Evolutionary conservation across 2,329 filamentous ascomycete genomes (phyloP), one percentile per base, ranked within the genome.

Genomic region (Magnaporthiopsis incrustans): DNA sequence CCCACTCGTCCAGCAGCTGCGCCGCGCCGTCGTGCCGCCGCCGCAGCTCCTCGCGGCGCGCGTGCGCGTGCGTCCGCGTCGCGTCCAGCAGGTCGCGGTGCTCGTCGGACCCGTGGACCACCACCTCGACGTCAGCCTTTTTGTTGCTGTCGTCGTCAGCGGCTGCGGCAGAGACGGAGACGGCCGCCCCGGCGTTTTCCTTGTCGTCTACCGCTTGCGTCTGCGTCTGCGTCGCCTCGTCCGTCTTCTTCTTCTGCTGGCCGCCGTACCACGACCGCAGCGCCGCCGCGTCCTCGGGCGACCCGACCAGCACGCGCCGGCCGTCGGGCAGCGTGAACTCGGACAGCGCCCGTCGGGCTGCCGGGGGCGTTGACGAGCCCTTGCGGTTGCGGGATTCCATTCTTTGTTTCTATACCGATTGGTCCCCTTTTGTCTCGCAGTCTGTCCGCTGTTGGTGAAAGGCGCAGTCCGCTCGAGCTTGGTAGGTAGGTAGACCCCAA

Each of bases 251-350:
- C 25, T 22, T 7, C 26, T 22, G 10, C 44, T 8, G 6, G 14
- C 18, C 44, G 4, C 71, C 70, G 57, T 85, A 77, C 44, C 79
- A 78, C 59, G 75, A 75, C 6, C 78, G 76, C 33, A 87, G 71
- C 1, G 70, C 69, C n/a, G 78, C 76, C 4, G 79, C 77, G 67
- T 87, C 84, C 68, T 85, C 81, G 1, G 85, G 85, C 1, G 80
- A 73, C 8, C 82, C 82, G 62, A 87, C 81, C 64, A 87, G 80
- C 6, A 87, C 77, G 67, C 79, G 79, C 64, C 78, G 78, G 32
- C 85, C 85, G 70, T 82, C 76, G 0, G 85, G 84, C 60, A 82
- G 78, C 3, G 81, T 70, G 65, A 87, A 83, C 65, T 85, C 81
- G 27, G 80, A 77, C 0, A 84, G 74, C 38, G 78, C 76, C 33